These are phyloP conservation scores for Bremia lactucae DNA, from an alignment of 352 stramenopile species.

Conservation along the genomic window DNA sequence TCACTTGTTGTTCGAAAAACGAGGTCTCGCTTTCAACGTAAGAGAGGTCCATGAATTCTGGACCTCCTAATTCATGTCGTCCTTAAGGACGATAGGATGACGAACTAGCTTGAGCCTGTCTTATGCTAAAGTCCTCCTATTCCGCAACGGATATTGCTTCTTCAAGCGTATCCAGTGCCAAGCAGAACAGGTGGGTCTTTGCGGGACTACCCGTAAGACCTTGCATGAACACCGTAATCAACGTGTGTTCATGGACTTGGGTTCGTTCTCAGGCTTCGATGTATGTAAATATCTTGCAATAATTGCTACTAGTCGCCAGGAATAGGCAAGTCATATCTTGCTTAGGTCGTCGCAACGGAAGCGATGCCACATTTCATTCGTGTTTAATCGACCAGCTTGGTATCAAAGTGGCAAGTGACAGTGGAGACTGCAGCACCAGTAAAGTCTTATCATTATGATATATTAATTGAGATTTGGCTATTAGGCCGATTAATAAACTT, in stretches of 20 bases:
- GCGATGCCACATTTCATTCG: constrained; percentile 97
- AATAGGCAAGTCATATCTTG: constrained; percentile 94
- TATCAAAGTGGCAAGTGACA: constrained; percentile 98
- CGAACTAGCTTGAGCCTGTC: no score
- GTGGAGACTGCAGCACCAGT: constrained; percentile 59
- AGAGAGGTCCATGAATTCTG: no score
- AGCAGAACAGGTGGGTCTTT: no score
- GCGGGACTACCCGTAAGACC: no score
- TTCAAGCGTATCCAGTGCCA: no score
- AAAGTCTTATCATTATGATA: not conserved
- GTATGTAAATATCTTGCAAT: not conserved
- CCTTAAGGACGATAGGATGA: no score
- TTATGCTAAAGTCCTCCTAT: no score
- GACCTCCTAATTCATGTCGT: no score
- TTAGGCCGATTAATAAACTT: constrained; percentile 95
- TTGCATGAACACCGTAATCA: no score
- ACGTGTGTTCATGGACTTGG: not conserved
- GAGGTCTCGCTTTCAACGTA: no score
- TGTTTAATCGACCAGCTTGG: constrained; percentile 94
- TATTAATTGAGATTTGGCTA: not conserved
- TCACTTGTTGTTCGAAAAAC: no score
- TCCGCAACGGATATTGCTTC: no score
- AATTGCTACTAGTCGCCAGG: constrained; percentile 47
- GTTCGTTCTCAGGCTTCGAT: not conserved
- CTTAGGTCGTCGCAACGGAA: constrained; percentile 97